phyloP scores from a whole-genome alignment of 768 basidiomycete species.

The Leccinum uliginosum region DNA sequence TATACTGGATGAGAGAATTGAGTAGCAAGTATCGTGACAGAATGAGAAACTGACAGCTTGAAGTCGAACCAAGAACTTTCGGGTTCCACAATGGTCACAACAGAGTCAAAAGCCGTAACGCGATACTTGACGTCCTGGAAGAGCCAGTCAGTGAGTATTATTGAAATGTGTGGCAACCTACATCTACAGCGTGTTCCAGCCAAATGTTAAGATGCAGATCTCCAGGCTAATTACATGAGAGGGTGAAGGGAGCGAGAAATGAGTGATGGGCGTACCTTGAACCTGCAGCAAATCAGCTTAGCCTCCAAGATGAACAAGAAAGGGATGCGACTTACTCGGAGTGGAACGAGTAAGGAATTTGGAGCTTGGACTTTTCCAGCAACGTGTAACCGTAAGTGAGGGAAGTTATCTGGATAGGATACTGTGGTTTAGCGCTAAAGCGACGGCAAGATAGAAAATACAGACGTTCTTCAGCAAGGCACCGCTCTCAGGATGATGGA shows the following conservation, averaged over 20 bases:
- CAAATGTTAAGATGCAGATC: conserved; percentile 71
- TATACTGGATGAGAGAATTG: conserved; percentile 33
- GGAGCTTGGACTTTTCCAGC: conserved; percentile 51
- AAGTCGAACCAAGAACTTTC: conserved; percentile 73
- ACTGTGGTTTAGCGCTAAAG: background rate
- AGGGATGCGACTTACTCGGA: conserved; percentile 62
- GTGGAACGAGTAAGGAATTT: conserved; percentile 69
- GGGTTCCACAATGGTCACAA: conserved; percentile 78
- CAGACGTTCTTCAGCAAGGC: conserved; percentile 71
- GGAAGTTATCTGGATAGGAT: conserved; percentile 49
- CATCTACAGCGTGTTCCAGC: conserved; percentile 68
- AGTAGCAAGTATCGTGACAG: background rate
- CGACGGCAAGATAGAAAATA: background rate
- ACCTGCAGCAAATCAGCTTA: conserved; percentile 35
- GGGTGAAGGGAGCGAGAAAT: background rate
- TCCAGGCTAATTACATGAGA: conserved; percentile 49
- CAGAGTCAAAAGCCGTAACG: conserved; percentile 67
- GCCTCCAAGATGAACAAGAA: background rate
- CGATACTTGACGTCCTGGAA: conserved; percentile 53
- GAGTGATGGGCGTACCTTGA: conserved; percentile 44
- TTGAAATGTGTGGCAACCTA: conserved; percentile 28
- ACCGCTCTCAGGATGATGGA: conserved; percentile 61
- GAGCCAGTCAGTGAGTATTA: background rate
- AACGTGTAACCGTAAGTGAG: conserved; percentile 50
- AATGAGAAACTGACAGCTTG: conserved; percentile 58